phyloP scores from a whole-genome alignment of 345 rosid genomes.

The Pistacia integerrima region DNA sequence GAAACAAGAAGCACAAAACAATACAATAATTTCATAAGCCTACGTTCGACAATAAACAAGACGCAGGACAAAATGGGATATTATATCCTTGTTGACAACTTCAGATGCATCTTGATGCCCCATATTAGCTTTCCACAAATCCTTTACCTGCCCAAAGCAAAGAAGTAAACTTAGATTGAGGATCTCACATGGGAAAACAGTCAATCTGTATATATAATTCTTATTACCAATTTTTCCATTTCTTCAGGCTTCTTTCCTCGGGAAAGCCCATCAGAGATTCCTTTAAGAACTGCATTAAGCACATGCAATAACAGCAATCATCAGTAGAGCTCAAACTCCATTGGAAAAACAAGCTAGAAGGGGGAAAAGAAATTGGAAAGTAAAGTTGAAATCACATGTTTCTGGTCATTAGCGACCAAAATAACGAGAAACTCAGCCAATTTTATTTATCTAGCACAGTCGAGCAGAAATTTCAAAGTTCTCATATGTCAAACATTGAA shows the following conservation, averaged over 20 bases:
- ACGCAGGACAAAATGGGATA: constrained; percentile 82
- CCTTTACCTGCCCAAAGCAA: constrained; percentile 33
- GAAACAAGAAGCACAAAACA: background rate
- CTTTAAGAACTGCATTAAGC: constrained; percentile 66
- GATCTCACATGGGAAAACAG: background rate
- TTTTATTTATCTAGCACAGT: background rate
- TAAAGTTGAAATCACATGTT: background rate
- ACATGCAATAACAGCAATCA: background rate
- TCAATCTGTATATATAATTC: background rate
- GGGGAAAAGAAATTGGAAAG: background rate
- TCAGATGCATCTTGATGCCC: constrained; percentile 52
- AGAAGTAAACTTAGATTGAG: background rate
- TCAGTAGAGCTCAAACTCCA: background rate
- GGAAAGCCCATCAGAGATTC: constrained; percentile 71
- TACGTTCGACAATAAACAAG: constrained; percentile 95
- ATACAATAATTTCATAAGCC: constrained; percentile 17
- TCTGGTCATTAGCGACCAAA: background rate
- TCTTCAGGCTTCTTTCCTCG: constrained; percentile 80
- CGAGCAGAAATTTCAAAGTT: background rate
- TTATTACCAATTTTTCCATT: constrained; percentile 62
- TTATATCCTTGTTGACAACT: constrained; percentile 63
- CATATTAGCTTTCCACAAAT: constrained; percentile 73
- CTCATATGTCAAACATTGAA: background rate
- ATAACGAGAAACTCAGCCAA: background rate
- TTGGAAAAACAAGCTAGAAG: background rate